A percentile compares a stretch with the other conserved stretches of the same genome.
Conservation (phyloP, 192 early-diverging fungal genomes). For the Haplosporangium gracile region DNA sequence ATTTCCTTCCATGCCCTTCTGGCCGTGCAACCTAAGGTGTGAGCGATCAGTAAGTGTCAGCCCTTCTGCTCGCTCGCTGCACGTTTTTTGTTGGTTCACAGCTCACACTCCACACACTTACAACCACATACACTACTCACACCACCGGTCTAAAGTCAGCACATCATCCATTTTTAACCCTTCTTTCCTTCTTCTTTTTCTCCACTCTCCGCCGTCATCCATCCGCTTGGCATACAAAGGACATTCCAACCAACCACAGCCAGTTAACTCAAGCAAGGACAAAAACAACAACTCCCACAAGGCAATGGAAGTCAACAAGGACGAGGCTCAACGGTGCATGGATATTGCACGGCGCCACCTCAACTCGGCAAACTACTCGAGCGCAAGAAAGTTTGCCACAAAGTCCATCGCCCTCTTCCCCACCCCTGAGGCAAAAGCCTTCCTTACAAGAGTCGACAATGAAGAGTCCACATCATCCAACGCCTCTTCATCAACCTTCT, state of each 20-base stretch:
- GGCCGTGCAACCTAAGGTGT: too few species aligned
- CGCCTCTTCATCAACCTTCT: slow-evolving; percentile 31
- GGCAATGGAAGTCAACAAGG: slow-evolving; percentile 86
- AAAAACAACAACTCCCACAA: neutral
- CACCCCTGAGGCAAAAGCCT: slow-evolving; percentile 71
- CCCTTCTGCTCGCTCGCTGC: too few species aligned
- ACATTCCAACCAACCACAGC: neutral
- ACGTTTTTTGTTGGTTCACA: too few species aligned
- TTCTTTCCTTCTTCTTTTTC: neutral
- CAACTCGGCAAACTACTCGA: slow-evolving; percentile 73
- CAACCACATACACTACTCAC: too few species aligned
- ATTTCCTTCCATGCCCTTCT: too few species aligned
- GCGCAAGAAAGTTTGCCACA: slow-evolving; percentile 83
- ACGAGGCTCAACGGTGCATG: slow-evolving; percentile 87
- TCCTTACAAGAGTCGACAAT: slow-evolving; percentile 65
- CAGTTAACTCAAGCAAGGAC: neutral
- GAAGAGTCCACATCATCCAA: slow-evolving; percentile 12
- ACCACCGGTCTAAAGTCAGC: too few species aligned
- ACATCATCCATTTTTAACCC: neutral
- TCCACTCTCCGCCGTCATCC: neutral
- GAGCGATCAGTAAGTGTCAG: too few species aligned
- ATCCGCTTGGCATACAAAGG: neutral
- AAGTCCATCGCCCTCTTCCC: slow-evolving; percentile 87
- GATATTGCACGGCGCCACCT: slow-evolving; percentile 81
- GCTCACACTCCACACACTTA: too few species aligned